Evolutionary conservation across 2,329 filamentous ascomycete species (phyloP).

Genomic region (Diaporthe nobilis): DNA sequence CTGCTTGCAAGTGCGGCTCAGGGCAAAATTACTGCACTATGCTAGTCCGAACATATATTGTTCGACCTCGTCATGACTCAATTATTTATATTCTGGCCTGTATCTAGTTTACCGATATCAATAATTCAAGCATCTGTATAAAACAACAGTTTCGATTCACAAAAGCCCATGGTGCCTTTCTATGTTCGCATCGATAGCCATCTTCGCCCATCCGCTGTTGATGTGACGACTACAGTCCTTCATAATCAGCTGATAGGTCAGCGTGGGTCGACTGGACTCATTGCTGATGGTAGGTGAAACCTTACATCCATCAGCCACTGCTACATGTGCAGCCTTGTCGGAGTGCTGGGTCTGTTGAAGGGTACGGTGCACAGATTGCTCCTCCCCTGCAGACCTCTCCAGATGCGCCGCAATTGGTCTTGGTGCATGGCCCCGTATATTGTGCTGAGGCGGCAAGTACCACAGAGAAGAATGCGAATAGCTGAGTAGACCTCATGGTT

Average conservation of each 20-base stretch:
- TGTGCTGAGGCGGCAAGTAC: background rate
- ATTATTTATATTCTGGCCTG: background rate
- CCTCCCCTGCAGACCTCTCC: background rate
- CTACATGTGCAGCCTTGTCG: slow-evolving; percentile 23
- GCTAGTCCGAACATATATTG: background rate
- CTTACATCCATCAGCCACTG: background rate
- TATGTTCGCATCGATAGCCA: no score
- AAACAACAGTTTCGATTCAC: background rate
- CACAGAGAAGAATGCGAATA: background rate
- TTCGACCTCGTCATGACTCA: background rate
- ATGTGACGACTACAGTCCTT: background rate
- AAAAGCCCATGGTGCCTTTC: background rate
- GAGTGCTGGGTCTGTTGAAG: slow-evolving; percentile 22
- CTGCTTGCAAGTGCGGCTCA: background rate
- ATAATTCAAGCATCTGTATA: background rate
- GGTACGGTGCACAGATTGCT: slow-evolving; percentile 9
- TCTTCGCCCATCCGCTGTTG: no score
- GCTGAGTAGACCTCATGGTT: background rate
- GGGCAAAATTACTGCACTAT: background rate
- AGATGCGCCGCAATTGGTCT: slow-evolving; percentile 21
- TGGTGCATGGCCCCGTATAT: slow-evolving; percentile 15
- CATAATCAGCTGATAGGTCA: background rate
- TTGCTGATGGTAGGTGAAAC: background rate
- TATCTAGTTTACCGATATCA: background rate
- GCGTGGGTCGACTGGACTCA: background rate